Conservation (phyloP, 345 rosid species). For the Salix udensis region DNA sequence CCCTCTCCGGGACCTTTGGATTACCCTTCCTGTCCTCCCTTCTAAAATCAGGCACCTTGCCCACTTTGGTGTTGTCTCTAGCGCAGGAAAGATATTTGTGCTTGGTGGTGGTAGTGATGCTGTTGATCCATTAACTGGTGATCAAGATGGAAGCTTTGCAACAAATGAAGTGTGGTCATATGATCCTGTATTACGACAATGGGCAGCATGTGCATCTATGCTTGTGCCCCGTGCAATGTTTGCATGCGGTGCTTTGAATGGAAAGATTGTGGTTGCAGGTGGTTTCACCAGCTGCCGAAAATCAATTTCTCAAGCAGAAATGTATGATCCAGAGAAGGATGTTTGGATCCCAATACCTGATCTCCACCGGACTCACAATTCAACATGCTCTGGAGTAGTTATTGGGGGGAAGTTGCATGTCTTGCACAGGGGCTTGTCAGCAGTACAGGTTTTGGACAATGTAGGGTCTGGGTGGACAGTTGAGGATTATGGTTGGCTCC, state of each 20-base stretch:
- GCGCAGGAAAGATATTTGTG: constrained; percentile 68
- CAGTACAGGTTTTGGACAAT: constrained; percentile 76
- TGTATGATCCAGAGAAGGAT: constrained; percentile 80
- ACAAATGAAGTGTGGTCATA: constrained; percentile 92
- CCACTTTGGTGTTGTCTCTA: constrained; percentile 73
- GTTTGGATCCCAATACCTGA: constrained; percentile 77
- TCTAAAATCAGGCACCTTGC: constrained; percentile 79
- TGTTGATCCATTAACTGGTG: constrained; percentile 86
- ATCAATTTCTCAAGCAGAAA: constrained; percentile 86
- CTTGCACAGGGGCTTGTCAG: constrained; percentile 80
- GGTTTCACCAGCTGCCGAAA: constrained; percentile 88
- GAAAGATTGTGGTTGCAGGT: constrained; percentile 85
- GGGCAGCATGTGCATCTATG: constrained; percentile 72
- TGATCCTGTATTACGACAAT: constrained; percentile 66
- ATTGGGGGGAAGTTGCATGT: constrained; percentile 71
- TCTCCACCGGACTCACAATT: constrained; percentile 79
- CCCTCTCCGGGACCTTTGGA: constrained; percentile 74
- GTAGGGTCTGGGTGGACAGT: constrained; percentile 65
- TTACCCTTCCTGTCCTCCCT: constrained; percentile 85
- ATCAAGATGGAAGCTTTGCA: constrained; percentile 90
- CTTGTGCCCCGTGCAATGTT: constrained; percentile 95
- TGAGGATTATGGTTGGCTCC: constrained; percentile 72
- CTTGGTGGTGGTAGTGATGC: constrained; percentile 97
- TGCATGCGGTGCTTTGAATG: constrained; percentile 80
- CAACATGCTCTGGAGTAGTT: constrained; percentile 82